Percentiles rank a stretch among this genome's conserved stretches.
Evolutionary conservation across 2,329 filamentous ascomycete genomes (phyloP).

Genomic region (Acrodontium crateriforme): DNA sequence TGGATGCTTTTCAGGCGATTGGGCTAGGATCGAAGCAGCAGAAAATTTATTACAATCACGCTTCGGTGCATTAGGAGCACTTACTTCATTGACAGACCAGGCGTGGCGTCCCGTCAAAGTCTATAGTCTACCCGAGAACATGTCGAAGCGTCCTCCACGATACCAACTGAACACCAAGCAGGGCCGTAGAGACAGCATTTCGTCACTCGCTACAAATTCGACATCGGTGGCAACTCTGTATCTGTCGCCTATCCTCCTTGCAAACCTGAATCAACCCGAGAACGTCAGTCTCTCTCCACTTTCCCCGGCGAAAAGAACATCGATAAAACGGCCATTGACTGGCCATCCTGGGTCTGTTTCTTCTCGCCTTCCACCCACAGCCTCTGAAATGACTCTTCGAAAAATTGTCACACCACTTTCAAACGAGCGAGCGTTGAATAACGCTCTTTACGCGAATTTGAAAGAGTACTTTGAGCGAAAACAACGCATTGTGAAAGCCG

Average conservation of each 20-base stretch:
- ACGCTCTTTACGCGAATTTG: slow-evolving; percentile 70
- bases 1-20: slow-evolving; percentile 94
- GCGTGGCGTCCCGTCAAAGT: slow-evolving; percentile 76
- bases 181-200: slow-evolving; percentile 41
- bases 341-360: slow-evolving; percentile 20
- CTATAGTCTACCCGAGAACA: slow-evolving; percentile 70
- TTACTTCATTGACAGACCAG: slow-evolving; percentile 46
- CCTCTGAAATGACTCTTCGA: slow-evolving; percentile 70
- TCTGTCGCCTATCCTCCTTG: slow-evolving; percentile 71
- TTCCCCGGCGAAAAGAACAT: slow-evolving; percentile 17
- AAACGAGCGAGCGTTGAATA: slow-evolving; percentile 72
- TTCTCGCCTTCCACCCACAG: slow-evolving; percentile 42
- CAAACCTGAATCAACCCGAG: slow-evolving; percentile 67
- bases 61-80: slow-evolving; percentile 54
- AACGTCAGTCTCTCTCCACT: slow-evolving; percentile 68
- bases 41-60: slow-evolving; percentile 58
- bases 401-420: slow-evolving; percentile 83
- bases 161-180: slow-evolving; percentile 40
- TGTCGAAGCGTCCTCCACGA: slow-evolving; percentile 39
- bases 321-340: slow-evolving; percentile 27
- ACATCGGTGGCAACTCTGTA: slow-evolving; percentile 50
- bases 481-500: slow-evolving; percentile 67
- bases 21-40: slow-evolving; percentile 72
- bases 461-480: slow-evolving; percentile 81
- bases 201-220: slow-evolving; percentile 26